These are phyloP conservation scores for Schwanniomyces sp. DNA, from an alignment of 805 yeast species.

Conservation along the genomic window DNA sequence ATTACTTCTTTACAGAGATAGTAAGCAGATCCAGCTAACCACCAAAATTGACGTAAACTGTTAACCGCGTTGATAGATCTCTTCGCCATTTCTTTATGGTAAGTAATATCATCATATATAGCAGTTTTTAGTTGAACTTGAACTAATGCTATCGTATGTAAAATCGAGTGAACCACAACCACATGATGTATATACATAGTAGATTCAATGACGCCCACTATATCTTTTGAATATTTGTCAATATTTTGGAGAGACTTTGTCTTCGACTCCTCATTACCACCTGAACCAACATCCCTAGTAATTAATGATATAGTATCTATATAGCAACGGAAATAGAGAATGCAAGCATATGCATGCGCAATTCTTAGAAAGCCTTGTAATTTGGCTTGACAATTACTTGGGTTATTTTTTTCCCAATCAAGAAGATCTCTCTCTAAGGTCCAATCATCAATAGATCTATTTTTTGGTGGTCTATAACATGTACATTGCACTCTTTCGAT, in stretches of 20 bases:
- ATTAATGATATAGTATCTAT: constrained; percentile 25
- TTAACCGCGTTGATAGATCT: too few species aligned
- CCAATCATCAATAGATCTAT: constrained; percentile 16
- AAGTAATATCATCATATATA: neutral
- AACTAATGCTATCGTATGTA: constrained; percentile 24
- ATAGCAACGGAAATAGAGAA: constrained; percentile 23
- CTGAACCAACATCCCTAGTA: constrained; percentile 11
- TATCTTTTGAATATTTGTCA: constrained; percentile 11
- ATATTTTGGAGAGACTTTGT: constrained; percentile 9
- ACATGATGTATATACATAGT: constrained; percentile 20
- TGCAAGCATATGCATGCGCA: constrained; percentile 15
- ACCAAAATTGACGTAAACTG: constrained; percentile 13
- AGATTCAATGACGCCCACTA: constrained; percentile 9
- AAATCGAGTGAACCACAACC: constrained; percentile 20
- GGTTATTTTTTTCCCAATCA: constrained; percentile 3
- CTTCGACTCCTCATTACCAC: neutral
- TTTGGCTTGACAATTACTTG: constrained; percentile 9
- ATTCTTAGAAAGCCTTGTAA: constrained; percentile 12
- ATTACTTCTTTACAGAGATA: constrained; percentile 5
- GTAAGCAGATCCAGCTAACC: constrained; percentile 24
- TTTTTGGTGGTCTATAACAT: constrained; percentile 26
- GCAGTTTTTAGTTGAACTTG: constrained; percentile 21
- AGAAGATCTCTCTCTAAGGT: constrained; percentile 20
- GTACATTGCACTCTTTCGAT: constrained; percentile 21
- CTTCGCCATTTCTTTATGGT: too few species aligned